Evolutionary conservation across 495 filamentous ascomycete genomes (phyloP).

Genomic region (Paragyromitra xinjiangensis): DNA sequence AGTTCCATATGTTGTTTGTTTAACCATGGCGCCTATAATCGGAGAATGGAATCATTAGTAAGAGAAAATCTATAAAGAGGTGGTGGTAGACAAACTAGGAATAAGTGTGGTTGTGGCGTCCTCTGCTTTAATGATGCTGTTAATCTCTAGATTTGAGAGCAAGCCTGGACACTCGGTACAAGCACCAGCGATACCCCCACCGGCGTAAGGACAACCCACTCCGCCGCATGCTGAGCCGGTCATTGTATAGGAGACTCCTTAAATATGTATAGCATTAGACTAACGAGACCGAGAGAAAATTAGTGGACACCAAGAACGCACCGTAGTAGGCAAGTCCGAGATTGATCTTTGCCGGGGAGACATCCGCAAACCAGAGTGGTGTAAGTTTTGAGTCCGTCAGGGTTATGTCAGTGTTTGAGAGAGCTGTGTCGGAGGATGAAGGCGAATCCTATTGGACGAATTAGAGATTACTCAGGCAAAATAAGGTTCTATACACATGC

Average conservation of each 20-base stretch:
- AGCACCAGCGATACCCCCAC: background rate
- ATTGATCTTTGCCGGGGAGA: slow-evolving; percentile 59
- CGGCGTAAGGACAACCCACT: background rate
- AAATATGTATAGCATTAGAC: background rate
- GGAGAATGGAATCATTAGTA: background rate
- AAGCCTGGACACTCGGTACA: background rate
- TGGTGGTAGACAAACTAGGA: slow-evolving; percentile 7
- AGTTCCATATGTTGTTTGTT: slow-evolving; percentile 57
- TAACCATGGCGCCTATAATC: slow-evolving; percentile 55
- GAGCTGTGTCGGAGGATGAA: background rate
- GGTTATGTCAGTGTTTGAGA: slow-evolving; percentile 24
- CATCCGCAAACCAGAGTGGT: slow-evolving; percentile 60
- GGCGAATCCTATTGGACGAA: background rate
- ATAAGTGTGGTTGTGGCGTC: background rate
- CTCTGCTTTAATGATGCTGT: background rate
- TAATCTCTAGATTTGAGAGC: slow-evolving; percentile 9
- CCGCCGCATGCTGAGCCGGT: background rate
- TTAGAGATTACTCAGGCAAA: background rate
- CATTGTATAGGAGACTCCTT: slow-evolving; percentile 19
- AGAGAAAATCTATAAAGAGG: background rate
- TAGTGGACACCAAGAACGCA: background rate
- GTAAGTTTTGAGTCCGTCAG: slow-evolving; percentile 59
- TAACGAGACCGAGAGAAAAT: slow-evolving; percentile 14
- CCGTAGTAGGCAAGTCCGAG: slow-evolving; percentile 63
- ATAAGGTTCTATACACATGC: background rate